Conservation (phyloP, 2,329 filamentous ascomycete genomes). For the Neofusicoccum parvum region DNA sequence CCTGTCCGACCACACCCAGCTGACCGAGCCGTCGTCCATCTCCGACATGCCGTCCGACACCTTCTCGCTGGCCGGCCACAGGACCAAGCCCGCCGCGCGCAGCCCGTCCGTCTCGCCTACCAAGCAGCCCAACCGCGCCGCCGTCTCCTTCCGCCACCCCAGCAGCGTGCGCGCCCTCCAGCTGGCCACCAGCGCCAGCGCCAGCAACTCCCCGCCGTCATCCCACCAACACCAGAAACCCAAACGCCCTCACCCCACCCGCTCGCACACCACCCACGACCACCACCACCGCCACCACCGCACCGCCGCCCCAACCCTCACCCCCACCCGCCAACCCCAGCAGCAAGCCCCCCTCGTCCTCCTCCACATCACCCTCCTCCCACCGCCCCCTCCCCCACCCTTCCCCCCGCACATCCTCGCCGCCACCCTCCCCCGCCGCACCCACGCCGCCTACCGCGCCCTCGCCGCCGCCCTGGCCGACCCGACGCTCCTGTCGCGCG, state of each 20-base stretch:
- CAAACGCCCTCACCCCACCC: neutral
- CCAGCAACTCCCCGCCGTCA: neutral
- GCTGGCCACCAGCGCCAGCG: neutral
- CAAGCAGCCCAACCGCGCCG: neutral
- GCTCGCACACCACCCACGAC: neutral
- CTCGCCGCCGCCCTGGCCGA: slow-evolving; percentile 72
- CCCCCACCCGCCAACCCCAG: neutral
- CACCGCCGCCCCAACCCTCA: neutral
- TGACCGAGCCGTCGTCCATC: slow-evolving; percentile 4
- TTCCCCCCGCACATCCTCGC: slow-evolving; percentile 49
- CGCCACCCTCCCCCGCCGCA: slow-evolving; percentile 50
- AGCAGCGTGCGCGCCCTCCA: too few species aligned
- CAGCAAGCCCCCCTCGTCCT: slow-evolving; percentile 65
- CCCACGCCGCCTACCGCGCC: slow-evolving; percentile 64
- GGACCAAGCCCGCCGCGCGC: neutral
- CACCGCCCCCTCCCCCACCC: slow-evolving; percentile 68
- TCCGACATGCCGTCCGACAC: slow-evolving; percentile 11
- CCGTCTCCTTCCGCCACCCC: neutral
- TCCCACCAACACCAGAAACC: neutral
- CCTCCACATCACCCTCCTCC: slow-evolving; percentile 75
- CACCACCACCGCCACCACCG: neutral
- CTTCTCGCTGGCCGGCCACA: neutral
- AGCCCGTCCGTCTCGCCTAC: neutral
- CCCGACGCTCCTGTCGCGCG: slow-evolving; percentile 68
- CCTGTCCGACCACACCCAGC: slow-evolving; percentile 2